A percentile compares a stretch with the other conserved stretches of the same genome.
Evolutionary conservation across 1,284 basidiomycete genomes (phyloP).

Genomic region (Ustilago nuda): DNA sequence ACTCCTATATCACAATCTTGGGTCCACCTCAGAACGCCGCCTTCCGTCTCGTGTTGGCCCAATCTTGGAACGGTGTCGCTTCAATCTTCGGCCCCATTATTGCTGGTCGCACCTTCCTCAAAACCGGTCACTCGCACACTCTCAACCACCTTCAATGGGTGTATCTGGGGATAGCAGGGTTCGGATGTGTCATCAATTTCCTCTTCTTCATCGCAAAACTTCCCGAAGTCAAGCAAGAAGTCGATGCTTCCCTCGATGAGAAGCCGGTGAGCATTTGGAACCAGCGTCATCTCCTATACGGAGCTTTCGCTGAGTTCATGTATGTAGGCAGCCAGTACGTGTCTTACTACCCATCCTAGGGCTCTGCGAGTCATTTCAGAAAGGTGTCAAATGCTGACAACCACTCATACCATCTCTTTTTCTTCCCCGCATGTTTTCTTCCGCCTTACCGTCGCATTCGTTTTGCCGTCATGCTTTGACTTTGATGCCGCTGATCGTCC

Average conservation of each 20-base stretch:
- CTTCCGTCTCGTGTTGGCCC: slow-evolving; percentile 82
- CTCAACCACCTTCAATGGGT: slow-evolving; percentile 84
- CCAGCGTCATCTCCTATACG: slow-evolving; percentile 79
- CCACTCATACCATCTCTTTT: background rate
- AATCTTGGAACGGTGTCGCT: slow-evolving; percentile 84
- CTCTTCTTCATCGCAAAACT: slow-evolving; percentile 80
- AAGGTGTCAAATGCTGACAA: too few relatives aligned
- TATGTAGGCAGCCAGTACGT: slow-evolving; percentile 77
- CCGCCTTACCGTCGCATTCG: too few relatives aligned
- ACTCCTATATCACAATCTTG: slow-evolving; percentile 80
- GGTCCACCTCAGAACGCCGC: slow-evolving; percentile 78
- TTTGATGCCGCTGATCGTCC: too few relatives aligned
- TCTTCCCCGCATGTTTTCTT: too few relatives aligned
- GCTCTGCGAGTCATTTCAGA: background rate
- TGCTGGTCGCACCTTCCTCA: slow-evolving; percentile 81
- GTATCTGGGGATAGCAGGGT: slow-evolving; percentile 79
- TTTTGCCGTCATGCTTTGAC: too few relatives aligned
- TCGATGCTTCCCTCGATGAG: slow-evolving; percentile 24
- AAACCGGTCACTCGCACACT: slow-evolving; percentile 74
- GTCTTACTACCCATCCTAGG: background rate
- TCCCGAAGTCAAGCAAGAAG: slow-evolving; percentile 76
- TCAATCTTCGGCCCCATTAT: slow-evolving; percentile 84
- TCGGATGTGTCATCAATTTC: slow-evolving; percentile 76
- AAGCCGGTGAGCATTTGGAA: slow-evolving; percentile 74
- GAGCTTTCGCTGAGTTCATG: slow-evolving; percentile 78